A percentile compares a stretch with the other conserved stretches of the same genome.
phyloP scores from a whole-genome alignment of 257 asterid genomes.

The Fraxinus cuspidata region DNA sequence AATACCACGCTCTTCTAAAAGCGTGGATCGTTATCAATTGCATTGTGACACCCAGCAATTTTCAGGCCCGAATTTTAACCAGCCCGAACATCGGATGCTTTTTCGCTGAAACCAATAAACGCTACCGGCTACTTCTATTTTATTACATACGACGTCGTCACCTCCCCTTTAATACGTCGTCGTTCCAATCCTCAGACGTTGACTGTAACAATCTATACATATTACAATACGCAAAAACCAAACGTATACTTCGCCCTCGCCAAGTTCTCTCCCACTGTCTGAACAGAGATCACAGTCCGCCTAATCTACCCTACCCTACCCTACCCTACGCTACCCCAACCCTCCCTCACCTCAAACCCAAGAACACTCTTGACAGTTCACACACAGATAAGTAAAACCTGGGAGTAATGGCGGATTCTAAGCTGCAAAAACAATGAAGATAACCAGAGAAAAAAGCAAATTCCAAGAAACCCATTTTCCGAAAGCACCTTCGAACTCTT shows the following conservation, averaged over 20 bases:
- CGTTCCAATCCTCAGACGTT: conserved; percentile 30
- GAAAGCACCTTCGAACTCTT: conserved; percentile 13
- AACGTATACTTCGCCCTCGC: neutral
- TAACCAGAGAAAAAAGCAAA: conserved; percentile 30
- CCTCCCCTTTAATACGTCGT: neutral
- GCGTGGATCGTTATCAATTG: neutral
- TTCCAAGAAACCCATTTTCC: conserved; percentile 29
- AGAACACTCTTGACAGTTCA: neutral
- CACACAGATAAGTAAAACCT: neutral
- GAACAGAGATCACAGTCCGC: neutral
- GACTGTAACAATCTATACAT: conserved; percentile 34
- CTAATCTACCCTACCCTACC: neutral
- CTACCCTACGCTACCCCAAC: neutral
- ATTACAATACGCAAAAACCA: neutral
- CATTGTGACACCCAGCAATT: neutral
- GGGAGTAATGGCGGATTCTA: conserved; percentile 35
- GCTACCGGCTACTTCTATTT: conserved; percentile 21
- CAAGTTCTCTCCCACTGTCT: neutral
- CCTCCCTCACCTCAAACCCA: neutral
- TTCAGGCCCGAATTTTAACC: conserved; percentile 6
- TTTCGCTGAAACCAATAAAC: conserved; percentile 11
- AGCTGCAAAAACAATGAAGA: conserved; percentile 34
- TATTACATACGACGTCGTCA: conserved; percentile 27
- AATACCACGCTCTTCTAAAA: neutral
- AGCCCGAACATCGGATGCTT: conserved; percentile 12